Base-by-base conservation (phyloP, 2,329 filamentous ascomycete species). In the Cercospora sp. region DNA sequence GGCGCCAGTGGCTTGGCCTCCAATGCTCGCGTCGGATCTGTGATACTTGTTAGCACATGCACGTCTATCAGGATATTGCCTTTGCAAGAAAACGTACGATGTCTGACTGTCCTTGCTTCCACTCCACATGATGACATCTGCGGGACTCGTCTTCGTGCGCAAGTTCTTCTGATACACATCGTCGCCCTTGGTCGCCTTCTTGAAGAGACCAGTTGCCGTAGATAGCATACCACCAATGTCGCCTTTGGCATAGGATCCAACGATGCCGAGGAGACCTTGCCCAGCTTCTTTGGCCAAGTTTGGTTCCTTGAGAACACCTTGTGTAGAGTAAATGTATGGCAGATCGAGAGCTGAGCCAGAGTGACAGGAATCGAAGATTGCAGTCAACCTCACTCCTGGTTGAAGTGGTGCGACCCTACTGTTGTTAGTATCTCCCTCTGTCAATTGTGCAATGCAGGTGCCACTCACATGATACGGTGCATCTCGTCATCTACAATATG, bases 111-210 rank as follows among this genome's bases (percentile, higher is more conserved):
- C 95, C 81, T 97, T 97, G 83, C 92, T 96, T 66, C 95, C 95
- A 69, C 92, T 97, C 91, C 94, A 97, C 92, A 97, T 97, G 78
- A 99, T 88, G 33, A 99, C 95, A 80, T 99, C 95, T 48, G 95
- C 95, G 1, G 94, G 90, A 64, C 91, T 95, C 16, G 95, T 98
- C 83, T 96, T 96, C 51, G 94, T 98, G 73, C 91, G 87, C 78
- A 92, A 85, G 70, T 94, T 92, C 78, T 89, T 89, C 81, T 96
- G 87, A 80, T 93, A 90, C 18, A 90, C 90, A 40, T 90, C 88
- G 73, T 95, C 89, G 73, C 94, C 94, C 68, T 83, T 87, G 23
- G 92, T 91, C 18, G 93, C 93, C 78, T 93, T 91, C 84, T 97
- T 97, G 81, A 96, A 89, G 76, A 98, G 87, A 57, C 89, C 88